Base-by-base conservation (phyloP, 2,329 filamentous ascomycete species). In the Lasiodiplodia gonubiensis region DNA sequence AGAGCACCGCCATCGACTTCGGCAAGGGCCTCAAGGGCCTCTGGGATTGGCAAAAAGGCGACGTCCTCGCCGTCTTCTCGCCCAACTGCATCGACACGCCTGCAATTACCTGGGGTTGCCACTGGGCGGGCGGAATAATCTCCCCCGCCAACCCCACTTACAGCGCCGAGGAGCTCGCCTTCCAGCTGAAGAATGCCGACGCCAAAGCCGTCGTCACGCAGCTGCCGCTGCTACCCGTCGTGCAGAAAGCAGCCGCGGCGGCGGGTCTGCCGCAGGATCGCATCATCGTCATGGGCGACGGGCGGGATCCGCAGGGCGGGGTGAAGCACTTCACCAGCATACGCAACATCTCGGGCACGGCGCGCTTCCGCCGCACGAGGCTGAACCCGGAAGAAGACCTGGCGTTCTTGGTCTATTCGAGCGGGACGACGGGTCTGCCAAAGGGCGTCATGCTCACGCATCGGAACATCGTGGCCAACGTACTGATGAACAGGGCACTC, bases 391-490 rank as follows among this genome's bases (percentile, higher is more conserved):
- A 85, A 60, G 89, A 88, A 67, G 93, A 97, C 75, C 77, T 95
- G 30, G 90, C 92, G 0, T 97, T 95, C 74, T 80, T 97, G 67
- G 92, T 96, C 0, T 97, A 97, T 78, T 93, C 90, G 60, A 94
- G 90, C 8, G 94, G 94, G 8, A 98, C 94, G 0, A 97, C 94
- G 0, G 94, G 94, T 2, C 82, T 93, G 61, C 94, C 94, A 0
- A 98, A 98, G 79, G 94, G 94, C 18, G 94, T 97, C 16, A 91
- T 92, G 86, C 83, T 97, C 37, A 91, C 88, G 8, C 94, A 98
- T 79, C 79, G 81, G 70, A 97, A 97, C 76, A 89, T 97, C 68
- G 86, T 96, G 12, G 82, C 92, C 68, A 97, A 97, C 77, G 77
- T 80, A 0, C 71, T 84, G 70, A 80, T 83, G 77, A 76, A 81